Base-by-base conservation (phyloP, 148 eudicot genomes). In the Vaccinium myrtillus region DNA sequence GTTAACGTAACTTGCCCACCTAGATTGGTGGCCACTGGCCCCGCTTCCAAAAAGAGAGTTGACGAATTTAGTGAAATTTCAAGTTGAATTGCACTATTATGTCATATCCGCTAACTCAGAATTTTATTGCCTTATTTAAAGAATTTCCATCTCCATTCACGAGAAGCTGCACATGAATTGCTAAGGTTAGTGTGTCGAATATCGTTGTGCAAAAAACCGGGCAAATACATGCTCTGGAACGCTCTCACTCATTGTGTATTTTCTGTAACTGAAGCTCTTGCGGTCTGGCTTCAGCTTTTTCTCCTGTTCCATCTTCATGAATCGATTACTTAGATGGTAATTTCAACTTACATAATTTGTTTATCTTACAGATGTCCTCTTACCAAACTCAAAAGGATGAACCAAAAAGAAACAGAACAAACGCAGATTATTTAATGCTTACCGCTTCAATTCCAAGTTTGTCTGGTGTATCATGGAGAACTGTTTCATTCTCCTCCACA, bases 401-500 rank as follows among this genome's bases (percentile, higher is more conserved):
- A 51, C 58, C 50, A 39, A 80, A 73, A 49, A 65, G 30, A 53
- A 39, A 67, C 23, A 56, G 78, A 18, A 14, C 13, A 82, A 48
- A 13, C 69, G 78, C 56, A 74, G 74, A 65, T 51, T 19, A 49
- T 87, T 49, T 12, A 59, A 48, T 76, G 67, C 93, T 83, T 86
- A 96, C 98, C 88, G 89, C 90, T 80, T 92, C 87, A 83, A 96
- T 92, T 59, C 94, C 91, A 79, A 92, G 77, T 86, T 84, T 91
- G 79, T 92, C 98, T 77, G 98, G 97, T 43, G 99, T 93, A 87
- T 96, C 95, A 71, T 81, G 78, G 32, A 96, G 97, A 82, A 96
- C 95, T 77, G 99, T 96, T 82, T 90, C 90, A 86, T 96, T 96
- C 88, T 96, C 98, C 90, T 92, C 94, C 87, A 96, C 99, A 21